These are phyloP conservation scores for Zygoascus tannicola DNA, from an alignment of 805 yeast genomes.

Conservation along the genomic window DNA sequence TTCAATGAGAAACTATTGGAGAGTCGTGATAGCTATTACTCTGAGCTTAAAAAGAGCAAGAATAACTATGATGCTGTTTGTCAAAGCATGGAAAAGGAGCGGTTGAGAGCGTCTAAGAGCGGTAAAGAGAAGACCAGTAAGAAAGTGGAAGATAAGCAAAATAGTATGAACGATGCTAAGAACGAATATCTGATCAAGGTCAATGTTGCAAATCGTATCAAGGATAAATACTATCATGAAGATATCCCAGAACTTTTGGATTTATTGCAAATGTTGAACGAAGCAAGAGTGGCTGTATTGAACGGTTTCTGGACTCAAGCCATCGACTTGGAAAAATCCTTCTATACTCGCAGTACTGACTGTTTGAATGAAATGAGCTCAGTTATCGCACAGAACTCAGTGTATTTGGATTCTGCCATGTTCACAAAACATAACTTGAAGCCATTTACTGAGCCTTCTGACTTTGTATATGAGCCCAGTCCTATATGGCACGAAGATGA, in stretches of 20 bases:
- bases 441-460: slow-evolving; percentile 77
- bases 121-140: slow-evolving; percentile 32
- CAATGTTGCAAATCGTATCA: slow-evolving; percentile 77
- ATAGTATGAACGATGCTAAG: slow-evolving; percentile 81
- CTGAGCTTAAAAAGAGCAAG: slow-evolving; percentile 55
- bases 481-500: slow-evolving; percentile 98
- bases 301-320: slow-evolving; percentile 64
- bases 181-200: slow-evolving; percentile 74
- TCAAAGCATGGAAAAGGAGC: slow-evolving; percentile 65
- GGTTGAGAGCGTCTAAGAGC: slow-evolving; percentile 59
- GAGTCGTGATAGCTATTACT: slow-evolving; percentile 40
- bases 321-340: slow-evolving; percentile 47
- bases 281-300: slow-evolving; percentile 59
- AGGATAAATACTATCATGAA: slow-evolving; percentile 87
- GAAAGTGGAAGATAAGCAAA: slow-evolving; percentile 51
- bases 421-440: slow-evolving; percentile 75
- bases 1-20: slow-evolving; percentile 51
- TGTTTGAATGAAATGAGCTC: slow-evolving; percentile 43
- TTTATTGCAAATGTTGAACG: slow-evolving; percentile 72
- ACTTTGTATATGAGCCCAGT: slow-evolving; percentile 77
- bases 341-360: slow-evolving; percentile 35
- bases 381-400: slow-evolving; percentile 60
- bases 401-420: slow-evolving; percentile 76
- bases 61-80: slow-evolving; percentile 75
- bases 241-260: slow-evolving; percentile 88